Evolutionary conservation across 768 basidiomycete genomes (phyloP).

Genomic region (Paxillus ammoniavirescens): DNA sequence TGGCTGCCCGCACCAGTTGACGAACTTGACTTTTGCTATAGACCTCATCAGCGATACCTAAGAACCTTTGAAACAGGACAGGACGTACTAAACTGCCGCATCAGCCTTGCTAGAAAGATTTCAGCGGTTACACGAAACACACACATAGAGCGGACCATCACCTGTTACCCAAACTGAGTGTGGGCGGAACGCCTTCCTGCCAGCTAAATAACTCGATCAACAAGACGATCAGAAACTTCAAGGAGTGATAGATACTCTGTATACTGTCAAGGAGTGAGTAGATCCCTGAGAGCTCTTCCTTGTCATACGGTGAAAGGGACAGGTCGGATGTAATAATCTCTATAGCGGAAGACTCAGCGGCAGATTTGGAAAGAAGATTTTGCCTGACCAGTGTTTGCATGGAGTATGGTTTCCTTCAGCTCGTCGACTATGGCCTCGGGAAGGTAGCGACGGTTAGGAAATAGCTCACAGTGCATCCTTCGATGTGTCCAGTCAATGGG

Average conservation of each 20-base stretch:
- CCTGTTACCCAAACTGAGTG: constrained; percentile 3
- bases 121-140: too few relatives aligned
- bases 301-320: constrained; percentile 36
- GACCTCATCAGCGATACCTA: background rate
- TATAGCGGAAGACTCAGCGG: constrained; percentile 7
- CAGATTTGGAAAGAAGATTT: too few relatives aligned
- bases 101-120: background rate
- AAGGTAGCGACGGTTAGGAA: constrained; percentile 21
- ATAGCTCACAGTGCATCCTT: constrained; percentile 1
- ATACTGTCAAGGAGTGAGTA: constrained; percentile 30
- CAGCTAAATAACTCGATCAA: background rate
- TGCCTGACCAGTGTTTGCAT: constrained; percentile 2
- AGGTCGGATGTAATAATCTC: constrained; percentile 38
- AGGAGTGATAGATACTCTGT: constrained; percentile 27
- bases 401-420: constrained; percentile 3
- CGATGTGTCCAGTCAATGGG: too few relatives aligned
- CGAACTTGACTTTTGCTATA: constrained; percentile 26
- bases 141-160: background rate
- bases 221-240: background rate
- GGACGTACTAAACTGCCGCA: background rate
- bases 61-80: background rate
- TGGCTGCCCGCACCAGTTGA: constrained; percentile 37
- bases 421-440: background rate
- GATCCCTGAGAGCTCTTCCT: constrained; percentile 36
- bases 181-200: background rate